Evolutionary conservation across 345 rosid species (phyloP).

Genomic region (Rhodomyrtus tomentosa): DNA sequence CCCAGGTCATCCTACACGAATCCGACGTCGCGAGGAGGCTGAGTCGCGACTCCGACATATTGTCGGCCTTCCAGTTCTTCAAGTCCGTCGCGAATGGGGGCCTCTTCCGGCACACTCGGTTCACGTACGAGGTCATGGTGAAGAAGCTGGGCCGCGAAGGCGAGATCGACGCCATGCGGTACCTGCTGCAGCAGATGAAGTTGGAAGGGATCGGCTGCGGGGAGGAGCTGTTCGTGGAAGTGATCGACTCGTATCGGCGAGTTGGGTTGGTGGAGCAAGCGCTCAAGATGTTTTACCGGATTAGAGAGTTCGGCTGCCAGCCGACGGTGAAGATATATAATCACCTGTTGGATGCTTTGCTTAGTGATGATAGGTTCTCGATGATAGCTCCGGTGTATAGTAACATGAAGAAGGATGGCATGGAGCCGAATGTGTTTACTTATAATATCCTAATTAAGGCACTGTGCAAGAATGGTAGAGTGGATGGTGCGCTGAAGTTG

Average conservation of each 20-base stretch:
- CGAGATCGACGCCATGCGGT: slow-evolving; percentile 56
- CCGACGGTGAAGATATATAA: slow-evolving; percentile 78
- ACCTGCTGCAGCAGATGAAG: slow-evolving; percentile 89
- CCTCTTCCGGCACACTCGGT: slow-evolving; percentile 54
- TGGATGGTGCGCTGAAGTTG: slow-evolving; percentile 69
- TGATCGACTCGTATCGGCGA: slow-evolving; percentile 37
- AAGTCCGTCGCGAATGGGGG: slow-evolving; percentile 50
- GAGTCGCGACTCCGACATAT: slow-evolving; percentile 30
- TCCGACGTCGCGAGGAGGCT: slow-evolving; percentile 37
- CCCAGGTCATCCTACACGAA: slow-evolving; percentile 20
- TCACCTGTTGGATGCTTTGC: slow-evolving; percentile 66
- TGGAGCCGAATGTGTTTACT: slow-evolving; percentile 70
- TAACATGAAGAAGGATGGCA: slow-evolving; percentile 75
- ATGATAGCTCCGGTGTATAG: slow-evolving; percentile 56
- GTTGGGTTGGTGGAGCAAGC: slow-evolving; percentile 59
- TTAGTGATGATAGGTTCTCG: slow-evolving; percentile 53
- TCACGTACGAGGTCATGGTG: slow-evolving; percentile 57
- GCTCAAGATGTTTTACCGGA: slow-evolving; percentile 66
- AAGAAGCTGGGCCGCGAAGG: slow-evolving; percentile 39
- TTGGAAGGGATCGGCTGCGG: slow-evolving; percentile 56
- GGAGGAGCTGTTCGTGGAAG: slow-evolving; percentile 54
- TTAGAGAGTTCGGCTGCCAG: slow-evolving; percentile 66
- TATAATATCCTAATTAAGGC: slow-evolving; percentile 82
- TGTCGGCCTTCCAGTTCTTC: slow-evolving; percentile 48
- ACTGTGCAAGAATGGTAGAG: slow-evolving; percentile 67